Evolutionary conservation across 2,329 filamentous ascomycete species (phyloP).

Genomic region (Colletotrichum sp.): DNA sequence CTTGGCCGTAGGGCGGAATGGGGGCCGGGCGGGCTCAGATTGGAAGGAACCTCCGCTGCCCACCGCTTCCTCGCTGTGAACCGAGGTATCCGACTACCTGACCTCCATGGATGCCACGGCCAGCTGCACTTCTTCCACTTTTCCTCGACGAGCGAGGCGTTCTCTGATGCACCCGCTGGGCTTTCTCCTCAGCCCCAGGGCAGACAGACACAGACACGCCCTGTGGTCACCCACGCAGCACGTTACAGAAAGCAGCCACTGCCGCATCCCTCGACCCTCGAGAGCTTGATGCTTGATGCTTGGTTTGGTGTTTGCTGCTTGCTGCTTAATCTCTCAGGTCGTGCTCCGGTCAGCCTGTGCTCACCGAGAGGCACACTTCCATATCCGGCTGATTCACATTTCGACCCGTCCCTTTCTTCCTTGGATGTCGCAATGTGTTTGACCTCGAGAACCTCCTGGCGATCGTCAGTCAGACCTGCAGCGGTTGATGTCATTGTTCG

Average conservation of each 20-base stretch:
- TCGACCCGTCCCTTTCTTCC: not conserved
- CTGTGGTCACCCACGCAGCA: not conserved
- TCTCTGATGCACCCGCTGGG: constrained; percentile 9
- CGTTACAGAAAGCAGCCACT: not conserved
- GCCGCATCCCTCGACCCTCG: not conserved
- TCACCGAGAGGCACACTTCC: constrained; percentile 10
- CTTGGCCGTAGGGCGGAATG: constrained; percentile 14
- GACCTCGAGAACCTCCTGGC: not conserved
- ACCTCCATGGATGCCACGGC: not conserved
- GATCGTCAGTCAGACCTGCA: not conserved
- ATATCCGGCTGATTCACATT: not conserved
- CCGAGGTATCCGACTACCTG: not conserved
- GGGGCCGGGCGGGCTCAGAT: not conserved
- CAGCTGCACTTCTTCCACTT: constrained; percentile 6
- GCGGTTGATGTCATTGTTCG: constrained; percentile 16
- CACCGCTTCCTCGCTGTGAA: not conserved
- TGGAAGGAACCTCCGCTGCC: not conserved
- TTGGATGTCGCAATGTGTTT: not conserved
- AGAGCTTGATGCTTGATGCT: not conserved
- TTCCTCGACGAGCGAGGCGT: constrained; percentile 3
- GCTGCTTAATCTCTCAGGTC: not conserved
- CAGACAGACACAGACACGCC: not conserved
- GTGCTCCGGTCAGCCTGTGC: not conserved
- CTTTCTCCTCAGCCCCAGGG: constrained; percentile 19
- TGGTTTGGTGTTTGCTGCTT: not conserved